Percentiles rank a stretch among this genome's conserved stretches.
Evolutionary conservation across 805 yeast genomes (phyloP).

Genomic region (Myxozyma monticola): DNA sequence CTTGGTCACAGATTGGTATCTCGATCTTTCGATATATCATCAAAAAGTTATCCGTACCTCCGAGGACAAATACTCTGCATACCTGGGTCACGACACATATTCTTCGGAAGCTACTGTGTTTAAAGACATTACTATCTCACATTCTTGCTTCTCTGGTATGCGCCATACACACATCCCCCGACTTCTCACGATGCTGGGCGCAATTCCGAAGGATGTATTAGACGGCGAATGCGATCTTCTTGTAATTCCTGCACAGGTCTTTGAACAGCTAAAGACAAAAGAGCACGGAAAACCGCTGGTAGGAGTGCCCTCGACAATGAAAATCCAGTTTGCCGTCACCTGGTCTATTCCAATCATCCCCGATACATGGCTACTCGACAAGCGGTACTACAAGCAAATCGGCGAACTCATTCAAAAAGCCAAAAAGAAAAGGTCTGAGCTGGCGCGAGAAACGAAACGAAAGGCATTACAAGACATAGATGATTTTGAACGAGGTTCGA

Average conservation of each 20-base stretch:
- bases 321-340: constrained; percentile 36
- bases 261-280: constrained; percentile 4
- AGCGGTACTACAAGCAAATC: not conserved
- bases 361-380: constrained; percentile 39
- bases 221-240: constrained; percentile 56
- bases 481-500: not conserved
- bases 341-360: constrained; percentile 44
- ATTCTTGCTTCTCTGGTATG: constrained; percentile 76
- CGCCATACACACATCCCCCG: constrained; percentile 71
- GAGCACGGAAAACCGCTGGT: constrained; percentile 1
- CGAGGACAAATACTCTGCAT: constrained; percentile 10
- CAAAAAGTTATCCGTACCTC: constrained; percentile 39
- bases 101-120: constrained; percentile 38
- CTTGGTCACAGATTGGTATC: constrained; percentile 74
- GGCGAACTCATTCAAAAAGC: not conserved
- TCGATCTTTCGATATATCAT: constrained; percentile 71
- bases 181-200: constrained; percentile 56
- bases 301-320: constrained; percentile 31
- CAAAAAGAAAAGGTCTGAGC: not conserved
- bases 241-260: constrained; percentile 37
- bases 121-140: constrained; percentile 45
- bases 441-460: not conserved
- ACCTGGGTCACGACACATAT: constrained; percentile 50
- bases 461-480: not conserved
- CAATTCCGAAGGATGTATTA: constrained; percentile 51